Conservation (phyloP, 2,329 filamentous ascomycete species). For the Lecanoromycetidae sp. region DNA sequence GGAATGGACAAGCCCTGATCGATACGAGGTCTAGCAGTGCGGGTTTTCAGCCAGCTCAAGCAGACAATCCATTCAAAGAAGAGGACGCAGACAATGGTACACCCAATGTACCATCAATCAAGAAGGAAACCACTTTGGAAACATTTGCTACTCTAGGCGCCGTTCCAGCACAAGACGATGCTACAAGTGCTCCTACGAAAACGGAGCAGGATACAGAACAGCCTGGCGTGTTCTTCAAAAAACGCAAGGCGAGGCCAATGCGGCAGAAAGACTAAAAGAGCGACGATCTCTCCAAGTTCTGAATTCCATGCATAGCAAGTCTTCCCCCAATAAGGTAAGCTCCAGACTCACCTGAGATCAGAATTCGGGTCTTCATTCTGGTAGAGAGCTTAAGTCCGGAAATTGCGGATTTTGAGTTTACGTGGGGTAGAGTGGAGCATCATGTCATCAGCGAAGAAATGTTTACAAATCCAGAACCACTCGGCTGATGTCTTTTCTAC, state of each 20-base stretch:
- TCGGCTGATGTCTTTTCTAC: background rate
- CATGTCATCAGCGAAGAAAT: background rate
- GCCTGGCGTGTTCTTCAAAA: constrained; percentile 35
- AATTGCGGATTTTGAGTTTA: background rate
- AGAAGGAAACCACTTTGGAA: constrained; percentile 23
- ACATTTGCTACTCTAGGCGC: constrained; percentile 5
- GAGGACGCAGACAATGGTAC: background rate
- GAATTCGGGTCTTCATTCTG: too few species aligned
- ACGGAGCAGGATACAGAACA: constrained; percentile 14
- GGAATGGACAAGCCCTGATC: background rate
- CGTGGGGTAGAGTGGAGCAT: background rate
- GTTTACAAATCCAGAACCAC: background rate
- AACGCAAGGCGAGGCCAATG: constrained; percentile 34
- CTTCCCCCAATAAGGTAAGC: too few species aligned
- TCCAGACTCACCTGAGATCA: too few species aligned
- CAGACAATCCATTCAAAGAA: too few species aligned
- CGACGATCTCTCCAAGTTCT: background rate
- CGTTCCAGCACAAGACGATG: constrained; percentile 2
- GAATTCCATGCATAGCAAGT: background rate
- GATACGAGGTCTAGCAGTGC: too few species aligned
- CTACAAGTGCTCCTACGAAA: constrained; percentile 16
- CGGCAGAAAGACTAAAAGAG: constrained; percentile 1
- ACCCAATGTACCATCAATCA: constrained; percentile 15
- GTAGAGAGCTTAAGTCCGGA: constrained; percentile 1
- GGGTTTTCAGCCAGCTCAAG: background rate